phyloP scores from a whole-genome alignment of 495 filamentous ascomycete species.

The Lasiosphaeriaceae sp. region DNA sequence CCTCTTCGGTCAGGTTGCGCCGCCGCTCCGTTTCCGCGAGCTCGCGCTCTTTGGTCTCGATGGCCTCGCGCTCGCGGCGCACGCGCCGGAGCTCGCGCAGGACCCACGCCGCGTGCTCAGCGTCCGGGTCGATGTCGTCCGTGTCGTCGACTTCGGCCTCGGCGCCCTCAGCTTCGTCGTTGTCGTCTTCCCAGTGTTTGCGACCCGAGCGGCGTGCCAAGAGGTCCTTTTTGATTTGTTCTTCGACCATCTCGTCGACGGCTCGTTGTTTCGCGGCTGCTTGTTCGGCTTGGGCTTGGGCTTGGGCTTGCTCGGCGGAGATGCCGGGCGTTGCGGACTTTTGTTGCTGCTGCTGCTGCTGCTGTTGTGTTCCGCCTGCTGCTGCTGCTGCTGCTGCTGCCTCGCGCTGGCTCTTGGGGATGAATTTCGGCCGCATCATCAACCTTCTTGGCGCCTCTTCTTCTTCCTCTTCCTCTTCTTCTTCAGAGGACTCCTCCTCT shows the following conservation, averaged over 20 bases:
- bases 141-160: slow-evolving; percentile 74
- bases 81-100: slow-evolving; percentile 84
- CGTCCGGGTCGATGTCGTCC: slow-evolving; percentile 82
- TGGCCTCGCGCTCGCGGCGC: slow-evolving; percentile 76
- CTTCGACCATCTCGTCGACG: slow-evolving; percentile 76
- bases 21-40: slow-evolving; percentile 86
- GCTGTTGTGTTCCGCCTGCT: slow-evolving; percentile 6
- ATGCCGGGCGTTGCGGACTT: slow-evolving; percentile 2
- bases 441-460: slow-evolving; percentile 69
- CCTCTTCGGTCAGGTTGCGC: slow-evolving; percentile 79
- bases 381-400: slow-evolving; percentile 15
- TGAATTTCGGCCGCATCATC: slow-evolving; percentile 85
- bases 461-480: slow-evolving; percentile 46
- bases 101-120: slow-evolving; percentile 91
- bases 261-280: slow-evolving; percentile 54
- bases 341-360: slow-evolving; percentile 8
- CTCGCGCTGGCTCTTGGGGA: slow-evolving; percentile 74
- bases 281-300: too few species aligned
- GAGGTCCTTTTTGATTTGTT: slow-evolving; percentile 76
- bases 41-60: slow-evolving; percentile 81
- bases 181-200: slow-evolving; percentile 84
- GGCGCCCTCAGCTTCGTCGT: slow-evolving; percentile 72
- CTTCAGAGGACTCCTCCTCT: slow-evolving; percentile 53
- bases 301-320: background rate
- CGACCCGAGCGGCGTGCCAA: slow-evolving; percentile 71